A percentile compares a stretch with the other conserved stretches of the same genome.
phyloP scores from a whole-genome alignment of 2,329 filamentous ascomycete genomes.

The Aspergillus neoniger region DNA sequence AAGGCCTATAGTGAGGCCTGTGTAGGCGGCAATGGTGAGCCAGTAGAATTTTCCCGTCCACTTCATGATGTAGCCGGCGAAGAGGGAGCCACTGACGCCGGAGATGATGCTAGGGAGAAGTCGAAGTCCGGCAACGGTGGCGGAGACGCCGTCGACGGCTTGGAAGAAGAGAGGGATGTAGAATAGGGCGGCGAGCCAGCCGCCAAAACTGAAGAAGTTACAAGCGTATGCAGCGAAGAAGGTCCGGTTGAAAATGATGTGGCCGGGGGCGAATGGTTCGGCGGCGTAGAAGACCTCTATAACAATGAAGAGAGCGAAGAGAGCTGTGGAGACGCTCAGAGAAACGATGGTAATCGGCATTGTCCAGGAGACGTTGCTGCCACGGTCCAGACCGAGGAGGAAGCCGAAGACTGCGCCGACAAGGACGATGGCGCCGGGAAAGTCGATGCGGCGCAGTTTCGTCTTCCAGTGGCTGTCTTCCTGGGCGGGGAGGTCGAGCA shows the following conservation, averaged over 20 bases:
- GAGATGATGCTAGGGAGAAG: conserved; percentile 67
- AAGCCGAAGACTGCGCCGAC: conserved; percentile 66
- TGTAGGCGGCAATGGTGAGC: conserved; percentile 63
- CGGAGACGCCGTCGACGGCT: conserved; percentile 65
- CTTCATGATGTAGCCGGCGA: conserved; percentile 67
- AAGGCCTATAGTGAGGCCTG: conserved; percentile 56
- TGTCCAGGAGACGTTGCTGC: conserved; percentile 71
- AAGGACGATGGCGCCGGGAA: conserved; percentile 68
- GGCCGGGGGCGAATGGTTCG: conserved; percentile 73
- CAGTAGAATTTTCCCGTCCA: conserved; percentile 71
- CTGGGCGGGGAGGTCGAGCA: conserved; percentile 61
- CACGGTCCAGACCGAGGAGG: conserved; percentile 70
- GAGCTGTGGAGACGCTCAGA: conserved; percentile 56
- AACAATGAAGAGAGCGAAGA: conserved; percentile 68
- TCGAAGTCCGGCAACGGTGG: conserved; percentile 64
- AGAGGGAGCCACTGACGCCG: conserved; percentile 65
- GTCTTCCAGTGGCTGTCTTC: conserved; percentile 64
- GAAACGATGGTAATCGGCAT: conserved; percentile 59
- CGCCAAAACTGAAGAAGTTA: conserved; percentile 71
- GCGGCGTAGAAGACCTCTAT: conserved; percentile 68
- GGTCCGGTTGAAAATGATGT: conserved; percentile 68
- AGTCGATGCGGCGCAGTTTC: conserved; percentile 71
- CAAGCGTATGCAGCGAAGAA: conserved; percentile 68
- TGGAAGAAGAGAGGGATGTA: conserved; percentile 80
- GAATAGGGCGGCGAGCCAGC: conserved; percentile 63